A percentile compares a stretch with the other conserved stretches of the same genome.
phyloP scores from a whole-genome alignment of 2,329 filamentous ascomycete genomes.

The Venturia oleaginea region DNA sequence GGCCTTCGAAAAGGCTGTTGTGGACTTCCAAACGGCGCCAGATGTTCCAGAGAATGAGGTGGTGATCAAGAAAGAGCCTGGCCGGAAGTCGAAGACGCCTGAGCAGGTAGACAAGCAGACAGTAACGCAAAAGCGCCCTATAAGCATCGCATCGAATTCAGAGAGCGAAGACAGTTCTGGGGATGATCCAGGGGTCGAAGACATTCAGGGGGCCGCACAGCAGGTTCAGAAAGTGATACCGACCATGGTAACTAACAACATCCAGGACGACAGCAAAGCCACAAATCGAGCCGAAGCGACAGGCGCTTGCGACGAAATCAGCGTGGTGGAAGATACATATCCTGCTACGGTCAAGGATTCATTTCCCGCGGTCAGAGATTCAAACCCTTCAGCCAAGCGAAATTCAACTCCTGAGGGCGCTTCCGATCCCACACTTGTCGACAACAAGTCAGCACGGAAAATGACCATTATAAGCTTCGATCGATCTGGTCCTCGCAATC shows the following conservation, averaged over 20 bases:
- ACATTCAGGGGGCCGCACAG: not conserved
- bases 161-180: not conserved
- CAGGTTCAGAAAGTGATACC: not conserved
- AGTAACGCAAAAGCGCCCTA: not conserved
- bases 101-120: not conserved
- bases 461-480: constrained; percentile 9
- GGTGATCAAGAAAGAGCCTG: not conserved
- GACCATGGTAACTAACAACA: not conserved
- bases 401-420: not conserved
- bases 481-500: constrained; percentile 8
- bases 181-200: not conserved
- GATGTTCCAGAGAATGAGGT: not conserved
- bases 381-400: not conserved
- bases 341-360: not conserved
- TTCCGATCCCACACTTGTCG: not conserved
- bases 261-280: not conserved
- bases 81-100: not conserved
- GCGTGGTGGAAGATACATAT: not conserved
- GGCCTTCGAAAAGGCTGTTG: not conserved
- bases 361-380: not conserved
- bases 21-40: not conserved
- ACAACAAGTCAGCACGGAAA: constrained; percentile 6
- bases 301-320: not conserved
- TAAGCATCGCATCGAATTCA: not conserved
- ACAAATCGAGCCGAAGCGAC: not conserved